Base-by-base conservation (phyloP, 768 basidiomycete genomes). In the Cystobasidiopsis lactophilus region DNA sequence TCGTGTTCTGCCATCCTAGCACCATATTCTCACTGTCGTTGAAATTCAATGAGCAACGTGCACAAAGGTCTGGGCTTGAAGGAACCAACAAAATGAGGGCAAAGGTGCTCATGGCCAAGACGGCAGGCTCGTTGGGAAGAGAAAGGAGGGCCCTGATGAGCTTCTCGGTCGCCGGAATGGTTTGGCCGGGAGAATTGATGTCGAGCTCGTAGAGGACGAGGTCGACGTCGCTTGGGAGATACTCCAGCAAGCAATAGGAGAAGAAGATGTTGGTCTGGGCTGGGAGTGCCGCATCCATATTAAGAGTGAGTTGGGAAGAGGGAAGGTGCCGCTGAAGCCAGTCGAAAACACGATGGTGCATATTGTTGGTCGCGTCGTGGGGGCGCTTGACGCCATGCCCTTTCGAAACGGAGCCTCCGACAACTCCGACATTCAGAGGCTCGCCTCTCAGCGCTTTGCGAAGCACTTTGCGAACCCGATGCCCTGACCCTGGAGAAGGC, bases 81-180 rank as follows among this genome's bases (percentile, higher is more conserved):
- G n/a, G n/a, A n/a, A n/a, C n/a, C n/a, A n/a, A n/a, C n/a, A 57
- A 57, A 1, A 26, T 11, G 4, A 57, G 35, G 0, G 47, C 57
- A 14, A 56, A 48, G 3, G 53, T 49, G 30, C 37, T 46, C 0
- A 56, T 21, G 18, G 41, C 37, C 11, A 60, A 44, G 10, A 60
- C 51, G 19, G 59, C 57, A 0, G 57, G 57, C 24, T 54, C 14
- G 7, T 50, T 31, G 1, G 54, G 55, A n/a, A 52, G 51, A 2
- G 37, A 23, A 18, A 60, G 53, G 0, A 60, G 37, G 2, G 45
- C 11, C 29, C 59, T 49, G 40, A 47, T 33, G 27, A 60, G 53
- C 1, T 43, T 35, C 29, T 60, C 59, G 31, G 46, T 48, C 5
- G 21, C 19, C 0, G 21, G 9, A 18, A 47, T 31, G 9, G 53